Evolutionary conservation across 23 red algal species (phyloP).

Genomic region (Chondrus crispus): DNA sequence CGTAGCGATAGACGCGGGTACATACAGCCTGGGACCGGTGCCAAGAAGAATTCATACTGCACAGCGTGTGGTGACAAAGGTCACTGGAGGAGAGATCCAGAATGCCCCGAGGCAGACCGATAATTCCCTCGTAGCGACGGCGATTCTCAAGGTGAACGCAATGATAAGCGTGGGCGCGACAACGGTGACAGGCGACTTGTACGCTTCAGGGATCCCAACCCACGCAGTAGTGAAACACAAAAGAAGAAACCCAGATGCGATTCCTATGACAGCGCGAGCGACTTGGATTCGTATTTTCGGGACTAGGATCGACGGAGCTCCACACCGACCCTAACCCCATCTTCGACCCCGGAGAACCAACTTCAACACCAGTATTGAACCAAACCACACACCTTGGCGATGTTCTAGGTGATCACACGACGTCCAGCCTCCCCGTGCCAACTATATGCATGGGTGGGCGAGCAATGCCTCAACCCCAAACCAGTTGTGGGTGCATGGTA

Average conservation of each 20-base stretch:
- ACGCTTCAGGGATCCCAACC: background rate
- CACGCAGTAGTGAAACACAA: background rate
- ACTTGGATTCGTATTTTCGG: background rate
- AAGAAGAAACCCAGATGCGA: too few species aligned
- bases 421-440: background rate
- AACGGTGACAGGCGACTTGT: background rate
- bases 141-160: background rate
- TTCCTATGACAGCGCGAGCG: background rate
- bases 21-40: background rate
- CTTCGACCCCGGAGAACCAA: slow-evolving; percentile 10
- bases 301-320: background rate
- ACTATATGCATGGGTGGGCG: background rate
- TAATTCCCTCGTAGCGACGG: too few species aligned
- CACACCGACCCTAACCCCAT: background rate
- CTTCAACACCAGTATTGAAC: background rate
- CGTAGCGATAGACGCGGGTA: too few species aligned
- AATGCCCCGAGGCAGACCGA: too few species aligned
- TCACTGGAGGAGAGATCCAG: background rate
- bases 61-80: background rate
- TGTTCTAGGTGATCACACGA: background rate
- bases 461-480: background rate
- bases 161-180: background rate
- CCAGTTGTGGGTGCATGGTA: background rate
- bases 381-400: background rate
- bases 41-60: background rate